Base-by-base conservation (phyloP, 2,329 filamentous ascomycete genomes). In the Fusarium torulosum region DNA sequence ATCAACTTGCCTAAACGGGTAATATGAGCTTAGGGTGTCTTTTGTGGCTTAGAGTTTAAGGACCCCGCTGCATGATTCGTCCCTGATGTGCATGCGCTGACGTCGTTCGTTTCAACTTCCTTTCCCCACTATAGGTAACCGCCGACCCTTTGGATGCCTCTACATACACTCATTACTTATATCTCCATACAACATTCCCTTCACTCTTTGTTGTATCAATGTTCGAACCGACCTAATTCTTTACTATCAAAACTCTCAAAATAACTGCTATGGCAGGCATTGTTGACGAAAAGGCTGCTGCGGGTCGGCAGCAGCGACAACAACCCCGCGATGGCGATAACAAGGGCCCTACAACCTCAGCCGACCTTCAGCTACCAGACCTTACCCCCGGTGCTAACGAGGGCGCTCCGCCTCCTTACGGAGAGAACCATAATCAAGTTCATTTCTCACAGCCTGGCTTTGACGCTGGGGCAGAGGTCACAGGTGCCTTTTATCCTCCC, bases 381-480 rank as follows among this genome's bases (percentile, higher is more conserved):
- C 75, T 85, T 29, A 81, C 78, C 14, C 73, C 77, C 41, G 75
- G 77, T 23, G 72, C 77, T 2, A 75, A 76, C 29, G 72, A 77
- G 2, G 81, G 83, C 19, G 79, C 80, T 8, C 85, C 84, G 21
- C 87, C 87, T 3, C 84, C 86, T 1, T 91, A 90, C 70, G 88
- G 88, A 68, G 85, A 87, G 20, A 77, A 80, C 15, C 82, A 82
- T 53, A 82, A 87, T 66, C 82, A 86, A 53, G 75, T 91, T 23
- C 83, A 87, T 58, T 84, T 91, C 59, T 86, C 83, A 20, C 87
- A 89, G 70, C 82, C 86, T 43, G 88, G 88, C 15, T 86, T 91
- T 60, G 84, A 88, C 49, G 89, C 88, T 23, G 86, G 85, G 38
- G 89, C 88, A 41, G 82, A 82, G 27, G 78, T 91, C 25, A 88